phyloP scores from a whole-genome alignment of 768 basidiomycete species.

The Phaeolepiota aurea region DNA sequence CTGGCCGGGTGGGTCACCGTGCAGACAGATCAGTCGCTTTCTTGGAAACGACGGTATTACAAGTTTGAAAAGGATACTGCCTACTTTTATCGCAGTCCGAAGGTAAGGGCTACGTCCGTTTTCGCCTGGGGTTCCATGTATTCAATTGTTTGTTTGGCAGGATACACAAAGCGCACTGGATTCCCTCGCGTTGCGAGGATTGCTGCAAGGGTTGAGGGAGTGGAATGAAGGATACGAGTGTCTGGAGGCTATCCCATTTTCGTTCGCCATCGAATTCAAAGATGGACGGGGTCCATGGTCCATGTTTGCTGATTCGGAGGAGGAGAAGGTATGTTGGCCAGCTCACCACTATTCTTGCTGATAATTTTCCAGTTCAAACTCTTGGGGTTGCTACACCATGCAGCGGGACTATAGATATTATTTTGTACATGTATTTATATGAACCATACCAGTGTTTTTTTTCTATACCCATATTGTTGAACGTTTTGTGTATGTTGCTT shows the following conservation, averaged over 20 bases:
- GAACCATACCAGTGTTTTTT: neutral
- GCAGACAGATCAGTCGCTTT: conserved; percentile 41
- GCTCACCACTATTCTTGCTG: neutral
- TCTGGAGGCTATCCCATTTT: conserved; percentile 53
- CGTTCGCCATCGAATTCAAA: conserved; percentile 58
- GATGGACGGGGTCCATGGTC: conserved; percentile 42
- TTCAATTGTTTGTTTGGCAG: conserved; percentile 17
- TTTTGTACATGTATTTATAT: neutral
- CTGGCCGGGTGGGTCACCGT: conserved; percentile 55
- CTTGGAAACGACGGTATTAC: conserved; percentile 62
- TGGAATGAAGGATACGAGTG: conserved; percentile 66
- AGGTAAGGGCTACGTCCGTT: conserved; percentile 24
- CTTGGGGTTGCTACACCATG: conserved; percentile 36
- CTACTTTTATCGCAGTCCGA: conserved; percentile 42
- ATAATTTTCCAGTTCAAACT: conserved; percentile 28
- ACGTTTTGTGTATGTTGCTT: conserved; percentile 1
- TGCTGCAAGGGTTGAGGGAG: conserved; percentile 41
- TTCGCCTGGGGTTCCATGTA: neutral
- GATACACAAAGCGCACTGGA: conserved; percentile 30
- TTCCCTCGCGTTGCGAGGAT: conserved; percentile 36
- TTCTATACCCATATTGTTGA: neutral
- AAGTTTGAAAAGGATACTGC: conserved; percentile 39
- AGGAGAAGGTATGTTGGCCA: conserved; percentile 42
- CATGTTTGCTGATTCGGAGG: conserved; percentile 53
- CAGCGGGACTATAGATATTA: conserved; percentile 26